A percentile compares a stretch with the other conserved stretches of the same genome.
phyloP scores from a whole-genome alignment of 441 rosid species.

The Populus hybrid region DNA sequence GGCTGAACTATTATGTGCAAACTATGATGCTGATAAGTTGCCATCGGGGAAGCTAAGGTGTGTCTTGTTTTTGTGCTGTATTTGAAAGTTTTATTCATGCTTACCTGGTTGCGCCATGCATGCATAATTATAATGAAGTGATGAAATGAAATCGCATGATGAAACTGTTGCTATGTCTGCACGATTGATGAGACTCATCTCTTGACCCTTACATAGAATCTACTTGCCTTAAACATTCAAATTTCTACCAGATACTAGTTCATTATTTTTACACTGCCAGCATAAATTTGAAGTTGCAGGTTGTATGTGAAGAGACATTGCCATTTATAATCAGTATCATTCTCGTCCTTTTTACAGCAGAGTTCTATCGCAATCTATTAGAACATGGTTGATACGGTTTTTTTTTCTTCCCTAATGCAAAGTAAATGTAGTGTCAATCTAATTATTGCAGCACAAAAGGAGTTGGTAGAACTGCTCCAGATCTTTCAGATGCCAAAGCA shows the following conservation, averaged over 20 bases:
- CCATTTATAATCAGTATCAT: neutral
- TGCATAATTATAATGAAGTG: neutral
- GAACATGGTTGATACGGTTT: neutral
- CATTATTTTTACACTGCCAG: neutral
- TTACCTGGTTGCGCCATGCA: neutral
- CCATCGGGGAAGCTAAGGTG: constrained; percentile 83
- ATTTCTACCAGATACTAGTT: neutral
- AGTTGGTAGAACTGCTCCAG: constrained; percentile 72
- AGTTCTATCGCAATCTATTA: neutral
- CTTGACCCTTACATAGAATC: neutral
- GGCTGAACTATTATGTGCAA: constrained; percentile 60
- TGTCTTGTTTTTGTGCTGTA: constrained; percentile 2
- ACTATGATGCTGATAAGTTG: constrained; percentile 66
- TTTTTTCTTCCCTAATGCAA: neutral
- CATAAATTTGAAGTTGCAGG: constrained; percentile 9
- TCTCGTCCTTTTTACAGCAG: constrained; percentile 4
- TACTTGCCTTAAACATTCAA: neutral
- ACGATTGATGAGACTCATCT: neutral
- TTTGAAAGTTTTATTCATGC: constrained; percentile 2
- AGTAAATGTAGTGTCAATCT: constrained; percentile 13
- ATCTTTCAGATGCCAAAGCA: constrained; percentile 49
- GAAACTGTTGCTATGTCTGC: neutral
- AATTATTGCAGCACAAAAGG: constrained; percentile 69
- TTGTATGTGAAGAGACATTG: constrained; percentile 3
- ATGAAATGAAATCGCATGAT: neutral